Percentiles rank a stretch among this genome's conserved stretches.
Conservation (phyloP, 805 yeast species). For the Kregervanrija pseudodelftensis region DNA sequence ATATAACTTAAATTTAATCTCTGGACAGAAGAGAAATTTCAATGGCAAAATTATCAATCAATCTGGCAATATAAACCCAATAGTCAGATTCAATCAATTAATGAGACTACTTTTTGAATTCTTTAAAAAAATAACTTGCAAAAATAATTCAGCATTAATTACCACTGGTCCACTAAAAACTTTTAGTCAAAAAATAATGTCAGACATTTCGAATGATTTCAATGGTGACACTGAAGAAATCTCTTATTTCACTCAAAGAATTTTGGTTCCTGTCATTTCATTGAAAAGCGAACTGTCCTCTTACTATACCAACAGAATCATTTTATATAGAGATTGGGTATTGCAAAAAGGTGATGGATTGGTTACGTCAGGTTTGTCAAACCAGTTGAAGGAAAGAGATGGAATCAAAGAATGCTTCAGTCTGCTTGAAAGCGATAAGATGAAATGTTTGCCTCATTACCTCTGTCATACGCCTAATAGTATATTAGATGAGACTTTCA, state of each 20-base stretch:
- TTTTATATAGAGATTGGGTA: conserved; percentile 27
- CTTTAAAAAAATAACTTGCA: conserved; percentile 1
- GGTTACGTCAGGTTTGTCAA: conserved; percentile 1
- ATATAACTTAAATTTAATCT: not conserved
- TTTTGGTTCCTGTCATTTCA: conserved; percentile 26
- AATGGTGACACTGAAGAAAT: not conserved
- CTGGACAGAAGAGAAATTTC: not conserved
- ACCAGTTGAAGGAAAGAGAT: conserved; percentile 6
- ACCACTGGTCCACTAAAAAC: conserved; percentile 25
- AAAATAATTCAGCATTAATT: conserved; percentile 12
- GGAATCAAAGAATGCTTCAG: conserved; percentile 18
- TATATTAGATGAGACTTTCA: too few species aligned
- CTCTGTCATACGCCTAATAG: conserved; percentile 11
- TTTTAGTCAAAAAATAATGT: conserved; percentile 18
- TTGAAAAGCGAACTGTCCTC: conserved; percentile 22
- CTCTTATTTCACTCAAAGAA: conserved; percentile 20
- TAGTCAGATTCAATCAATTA: conserved; percentile 13
- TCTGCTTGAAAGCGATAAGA: conserved; percentile 10
- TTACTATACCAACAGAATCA: conserved; percentile 23
- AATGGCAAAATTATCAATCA: not conserved
- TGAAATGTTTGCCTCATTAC: conserved; percentile 22
- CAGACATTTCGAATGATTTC: conserved; percentile 6
- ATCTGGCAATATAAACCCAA: conserved; percentile 16
- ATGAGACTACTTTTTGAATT: conserved; percentile 14
- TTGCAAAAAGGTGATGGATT: conserved; percentile 6